Evolutionary conservation across 129 eudicot genomes (phyloP), one percentile per base, ranked within the genome.

Genomic region (Chrysanthemum seticuspe): DNA sequence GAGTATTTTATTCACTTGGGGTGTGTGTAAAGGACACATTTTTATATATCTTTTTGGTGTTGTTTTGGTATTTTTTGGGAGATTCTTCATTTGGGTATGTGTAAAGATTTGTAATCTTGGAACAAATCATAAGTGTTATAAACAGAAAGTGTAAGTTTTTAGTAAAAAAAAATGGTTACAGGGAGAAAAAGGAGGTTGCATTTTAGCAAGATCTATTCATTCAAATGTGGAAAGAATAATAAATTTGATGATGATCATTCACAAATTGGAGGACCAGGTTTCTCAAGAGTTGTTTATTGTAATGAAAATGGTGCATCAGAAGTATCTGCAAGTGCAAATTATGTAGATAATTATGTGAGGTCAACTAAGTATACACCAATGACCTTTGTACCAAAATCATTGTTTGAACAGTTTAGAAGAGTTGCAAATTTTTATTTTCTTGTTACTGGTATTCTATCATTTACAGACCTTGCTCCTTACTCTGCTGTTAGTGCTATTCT

Each of bases 361-460:
- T 83, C 95, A 48, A 89, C 98, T 5, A 92, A 92, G 81, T 92
- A 90, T 76, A 90, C 92, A 14, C 80, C 83, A 25, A 79, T 91
- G 68, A 79, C 89, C 64, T 93, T 93, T 69, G 23, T 93, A 49
- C 98, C 98, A 36, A 93, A 93, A 73, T 79, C 97, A 36, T 76
- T 93, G 86, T 93, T 89, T 86, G 98, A 93, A 82, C 97, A 93
- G 80, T 93, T 93, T 75, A 87, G 98, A 74, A 90, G 98, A 76
- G 98, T 93, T 79, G 98, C 98, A 47, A 93, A 93, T 76, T 93
- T 93, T 72, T 93, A 29, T 76, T 93, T 93, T 67, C 95, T 93
- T 65, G 96, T 93, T 56, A 84, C 84, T 74, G 98, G 90, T 11
- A 84, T 84, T 10, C 55, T 93, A 79, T 71, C 96, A 60, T 93